Percentiles rank a stretch among this genome's conserved stretches.
These are phyloP conservation scores for Aegle marmelos DNA, from an alignment of 345 rosid genomes.

Conservation along the genomic window DNA sequence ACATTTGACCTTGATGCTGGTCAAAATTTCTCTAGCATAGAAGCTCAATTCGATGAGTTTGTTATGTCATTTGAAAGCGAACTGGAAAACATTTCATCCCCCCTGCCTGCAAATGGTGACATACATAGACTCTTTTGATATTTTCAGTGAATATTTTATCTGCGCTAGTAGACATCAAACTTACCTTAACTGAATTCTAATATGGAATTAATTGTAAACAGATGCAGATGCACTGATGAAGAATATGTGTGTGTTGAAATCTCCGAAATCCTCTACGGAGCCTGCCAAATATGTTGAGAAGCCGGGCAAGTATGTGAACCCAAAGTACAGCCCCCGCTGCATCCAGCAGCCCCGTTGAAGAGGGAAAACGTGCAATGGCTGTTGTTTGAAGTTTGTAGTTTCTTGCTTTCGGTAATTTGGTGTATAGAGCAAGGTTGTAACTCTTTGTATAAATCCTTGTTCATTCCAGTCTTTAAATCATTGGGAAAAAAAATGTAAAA, in stretches of 20 bases:
- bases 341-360: conserved; percentile 60
- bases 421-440: conserved; percentile 45
- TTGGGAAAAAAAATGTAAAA: conserved; percentile 18
- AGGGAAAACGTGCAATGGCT: not conserved
- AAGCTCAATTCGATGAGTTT: conserved; percentile 46
- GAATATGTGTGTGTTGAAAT: conserved; percentile 17
- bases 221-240: conserved; percentile 31
- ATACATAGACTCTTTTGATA: not conserved
- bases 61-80: conserved; percentile 31
- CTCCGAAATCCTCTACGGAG: conserved; percentile 18
- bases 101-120: conserved; percentile 25
- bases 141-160: not conserved
- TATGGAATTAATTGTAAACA: conserved; percentile 15
- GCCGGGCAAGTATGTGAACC: conserved; percentile 38
- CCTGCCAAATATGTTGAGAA: conserved; percentile 45
- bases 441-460: conserved; percentile 32
- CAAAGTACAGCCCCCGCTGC: conserved; percentile 43
- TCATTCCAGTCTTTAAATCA: conserved; percentile 27
- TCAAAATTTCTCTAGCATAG: conserved; percentile 44
- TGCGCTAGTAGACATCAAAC: too few relatives aligned
- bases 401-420: conserved; percentile 25
- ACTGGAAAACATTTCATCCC: conserved; percentile 16
- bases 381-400: conserved; percentile 30
- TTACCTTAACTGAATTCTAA: not conserved
- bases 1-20: conserved; percentile 57